phyloP scores from a whole-genome alignment of 371 early-diverging fungal genomes.

The Choanephora cucurbitarum region DNA sequence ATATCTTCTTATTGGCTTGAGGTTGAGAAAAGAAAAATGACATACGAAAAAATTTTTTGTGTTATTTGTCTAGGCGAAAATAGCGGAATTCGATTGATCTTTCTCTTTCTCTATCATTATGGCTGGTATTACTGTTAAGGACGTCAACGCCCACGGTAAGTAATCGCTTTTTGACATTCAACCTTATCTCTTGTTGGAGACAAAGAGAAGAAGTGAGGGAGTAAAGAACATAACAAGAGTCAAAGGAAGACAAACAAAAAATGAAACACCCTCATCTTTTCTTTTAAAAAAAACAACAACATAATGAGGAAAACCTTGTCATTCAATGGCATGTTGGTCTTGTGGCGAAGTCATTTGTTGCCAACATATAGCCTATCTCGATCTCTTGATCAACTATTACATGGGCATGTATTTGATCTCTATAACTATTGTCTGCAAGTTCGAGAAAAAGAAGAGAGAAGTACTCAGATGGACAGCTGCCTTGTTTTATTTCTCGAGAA shows the following conservation, averaged over 20 bases:
- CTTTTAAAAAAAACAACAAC: too few species aligned
- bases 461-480: too few species aligned
- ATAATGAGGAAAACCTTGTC: constrained; percentile 2
- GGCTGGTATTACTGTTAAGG: constrained; percentile 93
- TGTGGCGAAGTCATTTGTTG: too few species aligned
- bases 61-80: background rate
- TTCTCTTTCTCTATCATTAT: constrained; percentile 34
- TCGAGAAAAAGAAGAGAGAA: too few species aligned
- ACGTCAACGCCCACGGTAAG: constrained; percentile 88
- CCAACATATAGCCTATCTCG: too few species aligned
- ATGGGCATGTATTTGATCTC: too few species aligned
- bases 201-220: background rate
- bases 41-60: constrained; percentile 17
- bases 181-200: background rate
- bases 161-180: constrained; percentile 1
- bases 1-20: background rate
- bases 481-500: background rate
- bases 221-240: background rate
- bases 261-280: background rate
- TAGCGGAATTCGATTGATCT: constrained; percentile 23
- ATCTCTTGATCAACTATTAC: too few species aligned
- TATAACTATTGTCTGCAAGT: too few species aligned
- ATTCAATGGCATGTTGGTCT: background rate
- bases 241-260: background rate
- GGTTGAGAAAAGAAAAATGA: background rate